These are phyloP conservation scores for Saccharum officinarum DNA, from an alignment of 176 grass and related monocot genomes.

Conservation along the genomic window DNA sequence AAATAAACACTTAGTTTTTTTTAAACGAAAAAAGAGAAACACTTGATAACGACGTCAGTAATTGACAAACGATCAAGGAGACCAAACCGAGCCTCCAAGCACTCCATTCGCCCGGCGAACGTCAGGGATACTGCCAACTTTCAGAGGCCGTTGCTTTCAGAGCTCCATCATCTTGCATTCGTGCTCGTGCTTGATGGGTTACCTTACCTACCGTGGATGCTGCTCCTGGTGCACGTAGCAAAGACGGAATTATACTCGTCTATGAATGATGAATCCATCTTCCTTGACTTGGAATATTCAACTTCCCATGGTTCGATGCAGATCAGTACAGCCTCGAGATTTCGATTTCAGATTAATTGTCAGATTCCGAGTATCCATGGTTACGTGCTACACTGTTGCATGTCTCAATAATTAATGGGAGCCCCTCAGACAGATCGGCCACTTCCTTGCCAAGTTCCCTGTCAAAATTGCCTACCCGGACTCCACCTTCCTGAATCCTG, in stretches of 20 bases:
- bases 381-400: conserved; percentile 21
- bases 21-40: not conserved
- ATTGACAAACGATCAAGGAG: not conserved
- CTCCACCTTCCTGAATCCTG: not conserved
- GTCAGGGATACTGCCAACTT: not conserved
- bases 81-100: not conserved
- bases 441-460: not conserved
- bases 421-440: not conserved
- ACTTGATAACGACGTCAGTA: not conserved
- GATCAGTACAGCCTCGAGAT: conserved; percentile 34
- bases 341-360: conserved; percentile 26
- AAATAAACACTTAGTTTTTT: too few relatives aligned
- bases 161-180: conserved; percentile 19
- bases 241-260: conserved; percentile 17
- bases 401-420: conserved; percentile 10
- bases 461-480: conserved; percentile 2
- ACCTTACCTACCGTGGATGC: conserved; percentile 4
- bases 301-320: conserved; percentile 30
- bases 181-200: not conserved
- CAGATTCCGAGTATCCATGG: conserved; percentile 35
- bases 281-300: conserved; percentile 54
- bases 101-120: not conserved
- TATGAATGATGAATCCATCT: conserved; percentile 49
- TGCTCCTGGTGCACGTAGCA: conserved; percentile 26
- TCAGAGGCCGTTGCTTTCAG: not conserved